A percentile compares a stretch with the other conserved stretches of the same genome.
Conservation (phyloP, 1,139 yeast genomes). For the Geotrichum candidum region DNA sequence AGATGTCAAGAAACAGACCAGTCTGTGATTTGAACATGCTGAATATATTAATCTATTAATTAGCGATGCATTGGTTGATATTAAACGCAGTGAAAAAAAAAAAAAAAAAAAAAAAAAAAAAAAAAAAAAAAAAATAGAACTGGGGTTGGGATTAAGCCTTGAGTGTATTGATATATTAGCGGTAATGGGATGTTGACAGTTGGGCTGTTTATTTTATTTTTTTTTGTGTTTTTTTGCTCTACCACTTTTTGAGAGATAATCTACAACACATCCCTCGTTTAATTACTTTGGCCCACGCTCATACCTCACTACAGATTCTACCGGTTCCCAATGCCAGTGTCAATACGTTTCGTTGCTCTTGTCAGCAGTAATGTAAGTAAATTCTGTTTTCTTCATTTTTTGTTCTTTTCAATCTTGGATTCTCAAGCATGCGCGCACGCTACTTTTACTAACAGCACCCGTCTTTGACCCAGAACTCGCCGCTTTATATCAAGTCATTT, state of each 20-base stretch:
- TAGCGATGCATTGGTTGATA: neutral
- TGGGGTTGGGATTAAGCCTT: neutral
- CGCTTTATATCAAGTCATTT: conserved; percentile 28
- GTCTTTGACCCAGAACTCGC: conserved; percentile 25
- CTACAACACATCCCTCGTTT: neutral
- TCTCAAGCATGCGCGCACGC: neutral
- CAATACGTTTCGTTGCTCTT: conserved; percentile 31
- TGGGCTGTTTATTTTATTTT: neutral
- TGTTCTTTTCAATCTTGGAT: too few relatives aligned
- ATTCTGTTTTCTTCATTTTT: too few relatives aligned
- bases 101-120: neutral
- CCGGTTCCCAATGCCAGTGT: conserved; percentile 22
- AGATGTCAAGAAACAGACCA: conserved; percentile 19
- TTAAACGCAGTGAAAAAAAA: neutral
- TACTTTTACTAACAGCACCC: neutral
- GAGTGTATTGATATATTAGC: neutral
- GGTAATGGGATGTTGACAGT: neutral
- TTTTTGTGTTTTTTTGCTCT: neutral
- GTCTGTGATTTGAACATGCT: conserved; percentile 21
- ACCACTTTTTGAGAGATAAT: neutral
- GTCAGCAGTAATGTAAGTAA: conserved; percentile 29
- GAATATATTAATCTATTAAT: neutral
- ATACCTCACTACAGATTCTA: neutral
- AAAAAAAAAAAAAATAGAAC: neutral
- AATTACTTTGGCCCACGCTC: neutral